Percentiles rank a stretch among this genome's conserved stretches.
These are phyloP conservation scores for Zanthoxylum bungeanum DNA, from an alignment of 345 rosid species.

Conservation along the genomic window DNA sequence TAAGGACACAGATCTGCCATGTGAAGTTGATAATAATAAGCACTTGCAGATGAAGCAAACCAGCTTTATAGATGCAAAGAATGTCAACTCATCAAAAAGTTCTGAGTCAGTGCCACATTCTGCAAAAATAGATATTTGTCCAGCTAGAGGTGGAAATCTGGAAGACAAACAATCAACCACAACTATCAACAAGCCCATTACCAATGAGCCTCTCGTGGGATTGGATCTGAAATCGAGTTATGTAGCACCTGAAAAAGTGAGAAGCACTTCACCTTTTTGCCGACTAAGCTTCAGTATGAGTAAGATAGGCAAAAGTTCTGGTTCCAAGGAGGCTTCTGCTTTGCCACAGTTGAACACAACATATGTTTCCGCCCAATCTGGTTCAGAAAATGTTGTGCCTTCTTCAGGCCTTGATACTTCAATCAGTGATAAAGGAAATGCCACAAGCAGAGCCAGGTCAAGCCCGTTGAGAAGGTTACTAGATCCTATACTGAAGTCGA, in stretches of 20 bases:
- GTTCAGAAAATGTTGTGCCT: conserved; percentile 36
- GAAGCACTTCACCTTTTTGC: conserved; percentile 78
- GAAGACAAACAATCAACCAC: conserved; percentile 33
- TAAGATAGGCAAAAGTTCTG: conserved; percentile 52
- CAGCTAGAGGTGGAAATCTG: conserved; percentile 26
- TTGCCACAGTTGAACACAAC: conserved; percentile 28
- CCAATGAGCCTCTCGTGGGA: conserved; percentile 29
- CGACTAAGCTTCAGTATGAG: conserved; percentile 54
- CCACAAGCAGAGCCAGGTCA: conserved; percentile 51
- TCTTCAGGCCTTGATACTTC: conserved; percentile 33
- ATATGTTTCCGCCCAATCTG: conserved; percentile 35
- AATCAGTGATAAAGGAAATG: conserved; percentile 26
- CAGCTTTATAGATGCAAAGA: conserved; percentile 24
- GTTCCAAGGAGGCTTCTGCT: conserved; percentile 40
- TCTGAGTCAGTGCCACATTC: conserved; percentile 33
- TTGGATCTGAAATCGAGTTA: conserved; percentile 31
- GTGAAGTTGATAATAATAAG: conserved; percentile 33
- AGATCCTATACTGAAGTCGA: conserved; percentile 71
- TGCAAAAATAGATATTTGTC: conserved; percentile 27
- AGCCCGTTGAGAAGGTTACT: conserved; percentile 88
- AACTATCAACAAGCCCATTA: conserved; percentile 8
- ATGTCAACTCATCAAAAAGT: conserved; percentile 27
- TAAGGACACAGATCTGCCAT: conserved; percentile 27
- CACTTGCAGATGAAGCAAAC: conserved; percentile 26
- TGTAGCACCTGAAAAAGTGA: conserved; percentile 45